Base-by-base conservation (phyloP, 2,329 filamentous ascomycete genomes). In the Ceratocystis cubensis region DNA sequence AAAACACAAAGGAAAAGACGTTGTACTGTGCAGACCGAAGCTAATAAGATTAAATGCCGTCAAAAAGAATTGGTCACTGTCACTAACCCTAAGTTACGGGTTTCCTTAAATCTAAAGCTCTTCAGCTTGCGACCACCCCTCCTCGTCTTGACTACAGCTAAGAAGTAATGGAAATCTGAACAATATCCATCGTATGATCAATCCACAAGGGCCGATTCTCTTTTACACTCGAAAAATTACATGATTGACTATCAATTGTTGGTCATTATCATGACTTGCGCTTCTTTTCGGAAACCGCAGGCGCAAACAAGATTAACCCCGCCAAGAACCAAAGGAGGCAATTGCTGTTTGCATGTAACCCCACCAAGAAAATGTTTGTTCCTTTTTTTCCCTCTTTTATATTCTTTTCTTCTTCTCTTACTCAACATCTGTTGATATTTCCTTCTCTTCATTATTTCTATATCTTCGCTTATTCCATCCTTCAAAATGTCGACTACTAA, bases 401-500 rank as follows among this genome's bases (percentile, higher is more conserved):
- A 30, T 45, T 64, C 15, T 65, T 50, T 56, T 53, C 22, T 45
- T 33, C 48, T 37, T 61, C 25, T 41, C 33, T n/a, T 59, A 30
- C 56, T 33, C 22, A 59, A 30, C 56, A 22, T 15, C 22, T 53
- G 22, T 37, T 56, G 17, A 30, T 64, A 56, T 65, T 57, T 25
- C 10, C 30, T 44, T 44, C n/a, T 28, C 30, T 59, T 65, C 20
- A 41, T 41, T 41, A 41, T 37, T 57, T 45, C 33, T 37, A 10
- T 37, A 45, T 57, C 20, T 17, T 37, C 22, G 48, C 25, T 57
- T 61, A 41, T 33, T 45, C 50, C 33, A 62, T 41, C 50, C 46
- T 48, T 70, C 73, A 80, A 74, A 70, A 96, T 96, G 90, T 82
- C 89, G 75, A 77, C 86, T 72, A 75, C 78, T 72, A 88, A 91